These are phyloP conservation scores for Phyllosticta citribraziliensis DNA, from an alignment of 2,329 filamentous ascomycete genomes.

Conservation along the genomic window DNA sequence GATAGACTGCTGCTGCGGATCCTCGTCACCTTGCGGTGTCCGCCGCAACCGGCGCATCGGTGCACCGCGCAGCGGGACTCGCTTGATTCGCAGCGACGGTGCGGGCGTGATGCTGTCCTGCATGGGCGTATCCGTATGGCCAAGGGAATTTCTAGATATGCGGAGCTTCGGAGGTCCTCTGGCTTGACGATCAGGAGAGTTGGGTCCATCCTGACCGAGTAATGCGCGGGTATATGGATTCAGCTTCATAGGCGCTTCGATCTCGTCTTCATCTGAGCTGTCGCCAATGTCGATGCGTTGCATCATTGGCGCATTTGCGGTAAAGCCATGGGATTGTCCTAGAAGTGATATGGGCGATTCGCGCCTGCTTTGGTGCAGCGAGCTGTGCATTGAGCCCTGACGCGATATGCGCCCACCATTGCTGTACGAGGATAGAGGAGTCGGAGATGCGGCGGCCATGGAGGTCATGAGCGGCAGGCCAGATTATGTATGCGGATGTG, in stretches of 20 bases:
- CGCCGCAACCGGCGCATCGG: constrained; percentile 29
- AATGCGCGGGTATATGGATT: constrained; percentile 86
- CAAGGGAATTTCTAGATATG: constrained; percentile 26
- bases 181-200: constrained; percentile 24
- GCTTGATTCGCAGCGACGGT: constrained; percentile 29
- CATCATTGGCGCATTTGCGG: constrained; percentile 35
- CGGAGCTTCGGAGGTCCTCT: constrained; percentile 22
- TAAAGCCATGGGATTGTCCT: constrained; percentile 35
- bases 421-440: constrained; percentile 28
- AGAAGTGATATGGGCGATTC: constrained; percentile 38
- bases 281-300: constrained; percentile 54
- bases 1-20: background rate
- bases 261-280: constrained; percentile 81
- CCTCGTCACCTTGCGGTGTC: constrained; percentile 21
- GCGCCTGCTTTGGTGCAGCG: constrained; percentile 23
- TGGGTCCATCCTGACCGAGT: constrained; percentile 43
- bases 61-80: constrained; percentile 29
- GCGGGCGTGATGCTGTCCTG: constrained; percentile 25
- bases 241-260: constrained; percentile 76
- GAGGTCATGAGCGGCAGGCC: background rate
- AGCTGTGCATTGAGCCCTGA: constrained; percentile 21
- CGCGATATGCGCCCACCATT: constrained; percentile 24
- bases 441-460: constrained; percentile 32
- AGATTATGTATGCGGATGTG: constrained; percentile 7
- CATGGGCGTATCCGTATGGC: constrained; percentile 27